Evolutionary conservation across 1,139 yeast genomes (phyloP).

Genomic region (Blastobotrys arbuscula): DNA sequence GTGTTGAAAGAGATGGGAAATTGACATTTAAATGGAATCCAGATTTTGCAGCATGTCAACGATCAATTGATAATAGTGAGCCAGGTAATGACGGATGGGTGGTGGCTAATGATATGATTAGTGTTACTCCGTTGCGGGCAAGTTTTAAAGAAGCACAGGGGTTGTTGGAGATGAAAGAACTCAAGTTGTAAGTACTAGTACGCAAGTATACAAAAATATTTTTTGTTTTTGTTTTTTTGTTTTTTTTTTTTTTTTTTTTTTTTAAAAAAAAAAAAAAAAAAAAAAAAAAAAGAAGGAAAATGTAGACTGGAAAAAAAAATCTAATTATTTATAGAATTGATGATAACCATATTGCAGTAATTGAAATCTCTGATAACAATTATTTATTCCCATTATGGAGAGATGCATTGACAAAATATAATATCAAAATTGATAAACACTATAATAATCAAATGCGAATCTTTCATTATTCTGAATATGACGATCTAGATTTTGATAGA

Average conservation of each 20-base stretch:
- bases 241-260: no score
- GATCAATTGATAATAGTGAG: slow-evolving; percentile 42
- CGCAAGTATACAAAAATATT: not conserved
- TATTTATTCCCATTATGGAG: slow-evolving; percentile 58
- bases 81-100: slow-evolving; percentile 46
- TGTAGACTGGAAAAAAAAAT: not conserved
- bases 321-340: not conserved
- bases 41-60: slow-evolving; percentile 63
- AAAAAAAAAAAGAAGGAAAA: no score
- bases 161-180: slow-evolving; percentile 50
- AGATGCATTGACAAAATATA: slow-evolving; percentile 36
- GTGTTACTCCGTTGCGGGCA: slow-evolving; percentile 84
- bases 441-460: slow-evolving; percentile 30
- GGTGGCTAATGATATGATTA: slow-evolving; percentile 37
- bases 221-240: no score
- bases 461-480: slow-evolving; percentile 87
- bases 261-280: no score
- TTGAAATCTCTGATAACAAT: slow-evolving; percentile 21
- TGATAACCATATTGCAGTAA: not conserved
- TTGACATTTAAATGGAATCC: slow-evolving; percentile 76
- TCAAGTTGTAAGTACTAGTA: slow-evolving; percentile 33
- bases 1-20: slow-evolving; percentile 21
- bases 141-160: slow-evolving; percentile 53
- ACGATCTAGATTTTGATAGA: slow-evolving; percentile 72
- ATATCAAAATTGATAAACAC: not conserved